Base-by-base conservation (phyloP, 768 basidiomycete species). In the Psilocybe sp. region DNA sequence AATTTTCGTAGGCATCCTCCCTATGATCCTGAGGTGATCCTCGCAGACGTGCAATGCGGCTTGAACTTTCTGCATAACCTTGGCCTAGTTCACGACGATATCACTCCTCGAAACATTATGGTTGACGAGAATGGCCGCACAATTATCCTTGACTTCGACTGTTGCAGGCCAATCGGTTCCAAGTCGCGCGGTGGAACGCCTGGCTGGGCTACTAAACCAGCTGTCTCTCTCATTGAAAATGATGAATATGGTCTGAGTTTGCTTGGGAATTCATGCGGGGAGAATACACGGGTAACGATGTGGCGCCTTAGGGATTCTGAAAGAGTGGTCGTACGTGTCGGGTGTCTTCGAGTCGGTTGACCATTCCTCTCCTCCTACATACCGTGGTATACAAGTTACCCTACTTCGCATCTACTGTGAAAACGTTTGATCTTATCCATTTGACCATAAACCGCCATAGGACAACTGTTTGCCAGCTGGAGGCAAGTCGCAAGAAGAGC, bases 81-180 rank as follows among this genome's bases (percentile, higher is more conserved):
- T 35, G 64, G 59, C 10, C 51, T 59, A n/a, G 62, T 64, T 34
- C 59, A 63, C 44, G 56, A 63, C 40, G 64, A 66, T 49, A 54
- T 65, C 35, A 64, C 59, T 36, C 61, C 59, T 8, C 39, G 33
- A 16, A 63, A 65, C 36, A 60, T 66, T 44, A 61, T 61, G 61
- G 47, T 65, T 10, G 54, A 60, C 38, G 58, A 56, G 3, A 47
- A 43, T 14, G 59, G 58, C 9, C 31, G 36, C 40, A 40, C 61
- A 14, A 50, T 66, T 37, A 56, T 62, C 36, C 62, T 64, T 41
- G 62, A 65, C 41, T 65, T 66, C 33, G 57, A 60, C 45, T 57
- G 55, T 42, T 57, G 57, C 33, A 35, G 18, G 8, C 16, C 52
- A 10, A 40, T 59, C 19, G 52, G 53, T 4, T 37, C 45, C 11